Evolutionary conservation across 345 rosid genomes (phyloP).

Genomic region (Salix koriyanagi): DNA sequence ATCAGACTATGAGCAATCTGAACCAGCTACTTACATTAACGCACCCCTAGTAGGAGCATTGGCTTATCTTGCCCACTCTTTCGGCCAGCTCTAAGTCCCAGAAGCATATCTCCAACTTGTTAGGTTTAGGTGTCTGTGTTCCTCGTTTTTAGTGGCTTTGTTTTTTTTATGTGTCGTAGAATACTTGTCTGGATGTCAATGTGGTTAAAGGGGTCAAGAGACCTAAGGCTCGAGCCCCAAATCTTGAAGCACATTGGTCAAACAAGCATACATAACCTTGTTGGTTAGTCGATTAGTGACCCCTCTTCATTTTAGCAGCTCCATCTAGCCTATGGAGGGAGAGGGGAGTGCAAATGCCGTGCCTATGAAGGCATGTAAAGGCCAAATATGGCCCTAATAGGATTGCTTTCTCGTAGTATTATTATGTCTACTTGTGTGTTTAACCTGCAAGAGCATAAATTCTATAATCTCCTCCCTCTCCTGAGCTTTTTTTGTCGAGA

Average conservation of each 20-base stretch:
- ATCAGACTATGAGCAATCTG: conserved; percentile 28
- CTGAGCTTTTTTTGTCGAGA: not conserved
- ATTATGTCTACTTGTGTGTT: not conserved
- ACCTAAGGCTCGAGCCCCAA: conserved; percentile 36
- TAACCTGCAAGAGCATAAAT: not conserved
- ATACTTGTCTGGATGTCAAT: conserved; percentile 7
- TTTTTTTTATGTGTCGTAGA: not conserved
- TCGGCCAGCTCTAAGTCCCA: conserved; percentile 56
- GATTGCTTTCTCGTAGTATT: not conserved
- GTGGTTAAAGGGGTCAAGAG: conserved; percentile 3
- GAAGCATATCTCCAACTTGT: not conserved
- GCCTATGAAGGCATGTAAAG: conserved; percentile 17
- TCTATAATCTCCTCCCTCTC: not conserved
- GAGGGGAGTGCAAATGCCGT: conserved; percentile 20
- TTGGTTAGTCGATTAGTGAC: not conserved
- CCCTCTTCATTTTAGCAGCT: not conserved
- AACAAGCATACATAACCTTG: conserved; percentile 12
- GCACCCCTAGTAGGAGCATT: conserved; percentile 24
- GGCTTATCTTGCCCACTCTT: conserved; percentile 61
- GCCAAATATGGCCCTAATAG: not conserved
- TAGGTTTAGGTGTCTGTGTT: not conserved
- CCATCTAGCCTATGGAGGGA: not conserved
- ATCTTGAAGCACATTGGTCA: conserved; percentile 29
- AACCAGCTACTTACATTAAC: conserved; percentile 29
- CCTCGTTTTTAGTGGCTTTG: not conserved